These are phyloP conservation scores for Nepenthes alata DNA, from an alignment of 179 eudicot species.

Conservation along the genomic window DNA sequence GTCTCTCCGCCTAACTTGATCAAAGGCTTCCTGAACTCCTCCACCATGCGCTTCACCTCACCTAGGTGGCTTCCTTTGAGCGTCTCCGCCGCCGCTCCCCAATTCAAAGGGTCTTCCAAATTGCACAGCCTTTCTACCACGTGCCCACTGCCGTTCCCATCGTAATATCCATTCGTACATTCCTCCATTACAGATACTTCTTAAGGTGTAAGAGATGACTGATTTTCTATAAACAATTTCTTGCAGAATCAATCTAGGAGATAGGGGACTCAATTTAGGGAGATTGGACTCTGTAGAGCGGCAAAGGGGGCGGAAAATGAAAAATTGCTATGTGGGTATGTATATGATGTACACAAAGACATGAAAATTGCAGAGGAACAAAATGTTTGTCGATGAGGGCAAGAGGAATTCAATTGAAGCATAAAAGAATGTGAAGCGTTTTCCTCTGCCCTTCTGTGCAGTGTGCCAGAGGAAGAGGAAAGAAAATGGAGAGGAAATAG, in stretches of 20 bases:
- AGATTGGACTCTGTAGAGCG: too few species aligned
- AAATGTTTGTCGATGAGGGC: not conserved
- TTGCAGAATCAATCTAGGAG: too few species aligned
- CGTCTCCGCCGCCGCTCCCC: conserved; percentile 44
- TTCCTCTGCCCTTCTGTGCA: too few species aligned
- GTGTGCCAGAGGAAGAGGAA: not conserved
- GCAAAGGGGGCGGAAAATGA: too few species aligned
- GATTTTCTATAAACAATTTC: too few species aligned
- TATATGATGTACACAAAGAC: not conserved
- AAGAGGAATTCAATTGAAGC: not conserved
- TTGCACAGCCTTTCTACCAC: conserved; percentile 9
- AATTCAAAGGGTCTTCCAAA: conserved; percentile 34
- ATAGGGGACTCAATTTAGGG: too few species aligned
- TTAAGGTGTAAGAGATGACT: not conserved
- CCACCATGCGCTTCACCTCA: conserved; percentile 53
- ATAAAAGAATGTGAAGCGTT: not conserved
- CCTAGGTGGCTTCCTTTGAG: conserved; percentile 44
- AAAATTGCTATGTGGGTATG: too few species aligned
- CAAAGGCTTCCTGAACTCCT: conserved; percentile 29
- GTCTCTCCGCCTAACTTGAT: conserved; percentile 39
- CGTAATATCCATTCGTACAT: conserved; percentile 2
- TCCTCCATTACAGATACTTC: not conserved
- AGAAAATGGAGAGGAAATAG: too few species aligned
- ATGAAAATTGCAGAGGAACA: not conserved
- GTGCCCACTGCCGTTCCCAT: conserved; percentile 11